These are phyloP conservation scores for Rhodosporidiobolus odoratus DNA, from an alignment of 768 basidiomycete species.

Conservation along the genomic window DNA sequence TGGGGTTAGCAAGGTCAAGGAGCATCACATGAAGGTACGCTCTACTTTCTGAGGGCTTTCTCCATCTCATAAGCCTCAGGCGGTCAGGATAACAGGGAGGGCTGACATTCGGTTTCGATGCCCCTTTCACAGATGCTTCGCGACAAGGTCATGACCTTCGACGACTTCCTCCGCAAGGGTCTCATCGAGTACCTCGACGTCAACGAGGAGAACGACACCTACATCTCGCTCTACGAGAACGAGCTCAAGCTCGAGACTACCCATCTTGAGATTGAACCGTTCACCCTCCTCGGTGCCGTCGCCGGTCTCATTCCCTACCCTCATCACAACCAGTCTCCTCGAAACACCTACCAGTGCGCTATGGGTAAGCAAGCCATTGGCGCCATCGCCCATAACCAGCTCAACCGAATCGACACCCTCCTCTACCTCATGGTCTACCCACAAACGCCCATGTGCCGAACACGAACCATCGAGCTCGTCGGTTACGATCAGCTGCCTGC, in stretches of 20 bases:
- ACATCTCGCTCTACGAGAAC: constrained; percentile 87
- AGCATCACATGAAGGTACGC: constrained; percentile 71
- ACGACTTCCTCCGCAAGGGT: constrained; percentile 85
- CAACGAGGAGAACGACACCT: constrained; percentile 97
- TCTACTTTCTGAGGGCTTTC: not conserved
- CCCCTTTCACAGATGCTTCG: constrained; percentile 62
- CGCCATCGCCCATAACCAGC: constrained; percentile 95
- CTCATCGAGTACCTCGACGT: constrained; percentile 97
- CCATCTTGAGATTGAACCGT: constrained; percentile 97
- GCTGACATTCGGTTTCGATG: not conserved
- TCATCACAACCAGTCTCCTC: constrained; percentile 97
- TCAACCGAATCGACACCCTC: constrained; percentile 93
- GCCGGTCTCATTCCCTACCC: constrained; percentile 98
- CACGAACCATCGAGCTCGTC: constrained; percentile 92
- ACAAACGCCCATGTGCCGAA: constrained; percentile 99
- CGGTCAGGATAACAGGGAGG: not conserved
- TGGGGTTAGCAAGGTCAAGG: constrained; percentile 65
- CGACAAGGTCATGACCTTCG: constrained; percentile 70
- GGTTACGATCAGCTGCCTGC: constrained; percentile 96
- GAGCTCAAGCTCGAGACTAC: constrained; percentile 75
- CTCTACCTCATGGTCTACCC: constrained; percentile 97
- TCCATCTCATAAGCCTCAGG: not conserved
- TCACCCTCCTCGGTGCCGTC: constrained; percentile 93
- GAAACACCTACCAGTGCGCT: constrained; percentile 98
- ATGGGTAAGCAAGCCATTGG: constrained; percentile 99